Evolutionary conservation across 345 rosid genomes (phyloP), one percentile per base, ranked within the genome.

Genomic region (Eucalyptus brandiana): DNA sequence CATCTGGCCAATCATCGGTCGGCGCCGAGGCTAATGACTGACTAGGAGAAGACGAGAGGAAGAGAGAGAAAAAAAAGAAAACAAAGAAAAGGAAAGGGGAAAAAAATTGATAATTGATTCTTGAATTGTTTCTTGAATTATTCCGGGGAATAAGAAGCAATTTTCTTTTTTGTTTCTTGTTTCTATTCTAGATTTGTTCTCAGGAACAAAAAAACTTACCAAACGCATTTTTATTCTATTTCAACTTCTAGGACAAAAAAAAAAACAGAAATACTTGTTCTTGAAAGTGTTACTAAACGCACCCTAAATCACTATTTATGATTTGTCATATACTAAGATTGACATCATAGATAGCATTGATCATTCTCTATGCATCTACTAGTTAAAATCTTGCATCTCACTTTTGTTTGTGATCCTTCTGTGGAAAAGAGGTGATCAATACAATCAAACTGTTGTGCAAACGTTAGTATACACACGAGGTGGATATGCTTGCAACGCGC

Each of bases 21-120:
- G 23, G 1, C 9, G 2, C 11, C 0, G 0, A 53, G 26, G 58
- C 26, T 21, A 21, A 8, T 3, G 5, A 53, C 5, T 0, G 1
- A 8, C 11, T 53, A 53, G 58, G 58, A 4, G 58, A 53, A 53
- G 11, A 21, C 8, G 58, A 11, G 26, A 53, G 58, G 58, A 53
- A 21, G 58, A 53, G 4, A 21, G 4, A 53, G 2, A 45, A 4
- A 48, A 4, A 53, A 21, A 19, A 51, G 0, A 51, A 17, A 18
- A 51, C 1, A 19, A 51, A 51, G 1, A 3, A 19, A 53, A 18
- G 4, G 1, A 53, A 3, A 2, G 11, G 23, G 2, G 8, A 0
- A 7, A 17, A 53, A 53, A 8, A 3, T 53, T 19, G 58, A 53
- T 53, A 8, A 8, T 53, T 53, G 58, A 19, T 19, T 51, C 23